Evolutionary conservation across 2,329 filamentous ascomycete genomes (phyloP).

Genomic region (Lecanicillium sp.): DNA sequence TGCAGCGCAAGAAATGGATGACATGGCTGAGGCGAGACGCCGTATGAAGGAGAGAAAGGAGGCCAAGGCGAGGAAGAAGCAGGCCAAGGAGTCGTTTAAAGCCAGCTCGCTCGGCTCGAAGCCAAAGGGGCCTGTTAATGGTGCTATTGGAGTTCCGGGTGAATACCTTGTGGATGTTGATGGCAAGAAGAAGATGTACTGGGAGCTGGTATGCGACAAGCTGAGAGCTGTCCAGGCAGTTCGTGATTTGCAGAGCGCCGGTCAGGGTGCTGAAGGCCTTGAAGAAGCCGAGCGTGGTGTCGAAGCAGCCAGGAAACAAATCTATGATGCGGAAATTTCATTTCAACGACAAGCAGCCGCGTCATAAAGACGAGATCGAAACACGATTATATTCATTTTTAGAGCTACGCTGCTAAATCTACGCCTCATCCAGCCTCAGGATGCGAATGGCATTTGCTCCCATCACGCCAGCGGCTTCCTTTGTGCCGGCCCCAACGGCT

Average conservation of each 20-base stretch:
- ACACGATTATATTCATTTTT: conserved; percentile 4
- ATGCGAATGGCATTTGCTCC: conserved; percentile 51
- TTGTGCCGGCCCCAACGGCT: conserved; percentile 37
- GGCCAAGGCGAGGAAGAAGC: conserved; percentile 28
- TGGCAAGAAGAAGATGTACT: conserved; percentile 24
- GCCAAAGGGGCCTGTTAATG: conserved; percentile 22
- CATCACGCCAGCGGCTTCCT: conserved; percentile 44
- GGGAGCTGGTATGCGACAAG: conserved; percentile 33
- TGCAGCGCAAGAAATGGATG: conserved; percentile 30
- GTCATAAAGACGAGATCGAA: conserved; percentile 6
- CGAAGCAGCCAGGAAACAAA: conserved; percentile 21
- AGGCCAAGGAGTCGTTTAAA: conserved; percentile 27
- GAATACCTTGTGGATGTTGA: conserved; percentile 23
- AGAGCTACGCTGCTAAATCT: background rate
- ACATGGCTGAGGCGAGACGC: conserved; percentile 27
- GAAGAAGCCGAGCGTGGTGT: conserved; percentile 20
- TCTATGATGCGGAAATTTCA: conserved; percentile 28
- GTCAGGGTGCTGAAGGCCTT: conserved; percentile 17
- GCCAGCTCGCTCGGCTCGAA: conserved; percentile 13
- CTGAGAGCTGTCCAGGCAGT: conserved; percentile 28
- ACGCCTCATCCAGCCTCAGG: conserved; percentile 25
- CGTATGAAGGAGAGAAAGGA: conserved; percentile 31
- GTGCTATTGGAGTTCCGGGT: conserved; percentile 26
- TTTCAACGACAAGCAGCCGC: conserved; percentile 22
- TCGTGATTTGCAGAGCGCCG: conserved; percentile 20